Evolutionary conservation across 2,329 filamentous ascomycete species (phyloP).

Genomic region (Aspergillus awamori): DNA sequence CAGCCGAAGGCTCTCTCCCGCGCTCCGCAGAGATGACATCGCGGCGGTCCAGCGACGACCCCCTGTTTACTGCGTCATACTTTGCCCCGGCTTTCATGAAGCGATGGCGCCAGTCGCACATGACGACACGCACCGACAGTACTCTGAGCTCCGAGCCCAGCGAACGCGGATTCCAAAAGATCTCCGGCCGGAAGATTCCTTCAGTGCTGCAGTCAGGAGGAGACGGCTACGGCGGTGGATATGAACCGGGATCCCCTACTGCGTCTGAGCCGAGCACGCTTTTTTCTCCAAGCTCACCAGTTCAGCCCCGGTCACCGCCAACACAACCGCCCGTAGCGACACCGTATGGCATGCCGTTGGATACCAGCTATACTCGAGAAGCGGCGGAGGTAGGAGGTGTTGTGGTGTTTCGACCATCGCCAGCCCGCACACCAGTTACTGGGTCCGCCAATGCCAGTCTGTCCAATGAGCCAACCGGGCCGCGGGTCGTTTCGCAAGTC

Average conservation of each 20-base stretch:
- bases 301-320: constrained; percentile 24
- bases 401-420: constrained; percentile 46
- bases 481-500: constrained; percentile 28
- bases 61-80: constrained; percentile 43
- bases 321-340: constrained; percentile 33
- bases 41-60: constrained; percentile 42
- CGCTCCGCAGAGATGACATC: constrained; percentile 36
- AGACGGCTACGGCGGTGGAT: constrained; percentile 48
- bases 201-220: constrained; percentile 51
- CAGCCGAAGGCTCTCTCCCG: constrained; percentile 19
- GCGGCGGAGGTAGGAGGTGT: constrained; percentile 31
- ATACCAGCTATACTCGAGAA: constrained; percentile 37
- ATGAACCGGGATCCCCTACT: constrained; percentile 37
- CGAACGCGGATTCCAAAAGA: constrained; percentile 54
- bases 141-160: constrained; percentile 36
- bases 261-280: constrained; percentile 28
- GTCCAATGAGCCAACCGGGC: constrained; percentile 25
- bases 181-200: constrained; percentile 52
- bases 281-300: constrained; percentile 29
- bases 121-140: constrained; percentile 39
- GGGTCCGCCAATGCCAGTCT: constrained; percentile 31
- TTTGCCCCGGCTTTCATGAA: constrained; percentile 44
- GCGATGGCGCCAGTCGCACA: constrained; percentile 44
- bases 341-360: constrained; percentile 35
- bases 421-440: constrained; percentile 47